Percentiles rank a stretch among this genome's conserved stretches.
Conservation (phyloP, 257 asterid species). For the Solanum chmielewskii region DNA sequence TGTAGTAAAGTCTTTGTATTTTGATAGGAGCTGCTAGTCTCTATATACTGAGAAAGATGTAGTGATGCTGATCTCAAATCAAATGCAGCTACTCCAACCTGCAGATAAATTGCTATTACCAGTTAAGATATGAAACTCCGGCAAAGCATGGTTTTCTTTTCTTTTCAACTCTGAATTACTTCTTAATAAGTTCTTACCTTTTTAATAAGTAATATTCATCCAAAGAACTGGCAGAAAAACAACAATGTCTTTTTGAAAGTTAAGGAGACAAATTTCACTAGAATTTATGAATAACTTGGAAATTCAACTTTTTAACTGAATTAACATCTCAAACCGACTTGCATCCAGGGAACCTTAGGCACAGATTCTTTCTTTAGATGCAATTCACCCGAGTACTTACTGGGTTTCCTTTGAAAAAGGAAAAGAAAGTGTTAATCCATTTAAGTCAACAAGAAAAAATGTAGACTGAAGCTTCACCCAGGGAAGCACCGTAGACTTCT, state of each 20-base stretch:
- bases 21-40: slow-evolving; percentile 88
- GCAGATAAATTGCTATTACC: neutral
- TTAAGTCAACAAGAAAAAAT: neutral
- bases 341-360: neutral
- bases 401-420: neutral
- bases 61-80: slow-evolving; percentile 92
- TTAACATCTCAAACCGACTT: neutral
- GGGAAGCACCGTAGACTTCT: neutral
- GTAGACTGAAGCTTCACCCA: neutral
- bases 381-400: neutral
- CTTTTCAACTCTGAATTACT: neutral
- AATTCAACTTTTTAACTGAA: neutral
- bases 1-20: slow-evolving; percentile 85
- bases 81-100: slow-evolving; percentile 98
- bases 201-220: neutral
- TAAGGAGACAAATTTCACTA: neutral
- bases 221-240: neutral
- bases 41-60: slow-evolving; percentile 94
- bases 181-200: neutral
- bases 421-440: neutral
- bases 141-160: neutral
- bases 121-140: neutral
- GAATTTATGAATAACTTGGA: neutral
- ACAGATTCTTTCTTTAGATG: neutral
- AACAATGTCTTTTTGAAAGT: neutral